Evolutionary conservation across 768 basidiomycete genomes (phyloP), one percentile per base, ranked within the genome.

Genomic region (Russula ochroleuca): DNA sequence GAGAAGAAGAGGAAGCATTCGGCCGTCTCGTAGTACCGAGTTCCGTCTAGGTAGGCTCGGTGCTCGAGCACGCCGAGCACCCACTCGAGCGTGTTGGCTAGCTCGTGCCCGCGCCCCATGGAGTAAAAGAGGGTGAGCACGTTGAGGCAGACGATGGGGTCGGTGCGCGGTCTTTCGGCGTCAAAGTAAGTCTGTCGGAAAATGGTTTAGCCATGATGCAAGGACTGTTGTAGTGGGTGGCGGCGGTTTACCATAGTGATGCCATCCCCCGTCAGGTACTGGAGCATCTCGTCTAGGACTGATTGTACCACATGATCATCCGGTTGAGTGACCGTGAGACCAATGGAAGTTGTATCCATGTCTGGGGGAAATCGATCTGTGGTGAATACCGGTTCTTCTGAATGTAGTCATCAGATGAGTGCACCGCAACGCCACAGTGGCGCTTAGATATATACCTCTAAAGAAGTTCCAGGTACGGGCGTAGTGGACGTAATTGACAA

Each of bases 231-330:
- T 10, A 10, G 35, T 13, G 11, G 25, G 31, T 28, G 43, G 41
- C 7, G 13, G 1, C 23, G 1, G 17, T 17, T 38, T 45, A 74
- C 73, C 66, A 69, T 69, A n/a, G 67, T 61, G 58, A 85, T 84
- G 21, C 81, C 81, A 64, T 85, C 82, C 10, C 72, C 67, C 57
- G 81, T 77, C 9, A 77, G 67, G 62, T 81, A 81, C 40, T 78
- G 70, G 3, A 85, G 75, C 78, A 85, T 85, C 61, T 85, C 81
- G 67, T 85, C 78, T 77, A 86, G 79, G 10, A 85, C 75, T 2
- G 77, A 75, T 40, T 73, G 69, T 2, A 76, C 75, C 13, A 78
- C 67, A 14, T 69, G 71, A 23, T 72, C 71, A 57, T 72, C 69
- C 11, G 62, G 72, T 61, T 70, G 64, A 33, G 77, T 72, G 35